Conservation (phyloP, 2,329 filamentous ascomycete species). For the Metarhizium album region DNA sequence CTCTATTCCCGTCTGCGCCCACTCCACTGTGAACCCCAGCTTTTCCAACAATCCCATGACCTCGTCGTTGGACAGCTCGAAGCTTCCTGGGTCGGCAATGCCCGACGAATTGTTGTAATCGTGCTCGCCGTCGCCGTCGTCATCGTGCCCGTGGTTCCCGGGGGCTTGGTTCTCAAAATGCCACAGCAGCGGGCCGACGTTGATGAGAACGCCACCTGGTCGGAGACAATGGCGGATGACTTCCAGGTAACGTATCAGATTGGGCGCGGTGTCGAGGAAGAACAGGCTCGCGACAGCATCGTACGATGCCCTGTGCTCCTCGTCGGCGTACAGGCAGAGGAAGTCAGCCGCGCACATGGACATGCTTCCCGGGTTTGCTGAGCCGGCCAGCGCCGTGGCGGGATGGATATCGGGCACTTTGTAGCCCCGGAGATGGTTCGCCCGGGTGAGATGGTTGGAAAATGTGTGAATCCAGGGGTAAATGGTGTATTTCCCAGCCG, state of each 20-base stretch:
- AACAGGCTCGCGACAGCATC: slow-evolving; percentile 85
- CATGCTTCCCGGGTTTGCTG: slow-evolving; percentile 52
- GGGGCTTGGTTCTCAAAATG: slow-evolving; percentile 75
- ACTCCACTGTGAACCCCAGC: slow-evolving; percentile 67
- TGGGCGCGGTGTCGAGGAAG: slow-evolving; percentile 95
- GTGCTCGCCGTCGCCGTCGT: slow-evolving; percentile 39
- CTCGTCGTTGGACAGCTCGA: slow-evolving; percentile 86
- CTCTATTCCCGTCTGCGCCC: slow-evolving; percentile 45
- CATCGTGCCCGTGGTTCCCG: slow-evolving; percentile 42
- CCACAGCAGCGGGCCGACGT: slow-evolving; percentile 86
- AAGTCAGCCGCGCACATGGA: slow-evolving; percentile 92
- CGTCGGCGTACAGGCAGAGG: slow-evolving; percentile 66
- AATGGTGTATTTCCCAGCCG: slow-evolving; percentile 55
- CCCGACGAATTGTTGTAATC: slow-evolving; percentile 45
- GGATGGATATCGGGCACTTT: slow-evolving; percentile 74
- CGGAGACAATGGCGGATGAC: slow-evolving; percentile 69
- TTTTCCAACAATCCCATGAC: slow-evolving; percentile 63
- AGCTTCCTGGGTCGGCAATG: slow-evolving; percentile 79
- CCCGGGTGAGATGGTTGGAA: slow-evolving; percentile 68
- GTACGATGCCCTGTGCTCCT: slow-evolving; percentile 51
- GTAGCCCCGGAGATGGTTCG: slow-evolving; percentile 65
- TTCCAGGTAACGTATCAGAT: slow-evolving; percentile 81
- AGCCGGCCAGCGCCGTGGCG: slow-evolving; percentile 36
- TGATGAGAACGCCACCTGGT: slow-evolving; percentile 72
- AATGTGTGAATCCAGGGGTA: slow-evolving; percentile 83